These are phyloP conservation scores for Nemania bipapillata DNA, from an alignment of 2,329 filamentous ascomycete genomes.

Conservation along the genomic window DNA sequence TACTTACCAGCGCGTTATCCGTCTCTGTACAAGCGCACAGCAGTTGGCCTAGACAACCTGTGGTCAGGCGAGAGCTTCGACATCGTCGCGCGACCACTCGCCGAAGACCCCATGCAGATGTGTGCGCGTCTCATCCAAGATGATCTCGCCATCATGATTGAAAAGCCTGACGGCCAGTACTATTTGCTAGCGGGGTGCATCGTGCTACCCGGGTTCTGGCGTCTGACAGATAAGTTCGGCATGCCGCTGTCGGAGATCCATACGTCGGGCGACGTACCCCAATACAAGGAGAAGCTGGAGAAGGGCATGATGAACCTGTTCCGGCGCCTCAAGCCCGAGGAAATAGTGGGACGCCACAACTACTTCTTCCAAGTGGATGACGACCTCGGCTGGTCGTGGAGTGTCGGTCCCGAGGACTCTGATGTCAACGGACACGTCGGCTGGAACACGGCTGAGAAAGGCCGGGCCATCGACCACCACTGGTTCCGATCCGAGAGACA, in stretches of 20 bases:
- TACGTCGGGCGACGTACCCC: constrained; percentile 74
- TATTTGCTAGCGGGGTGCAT: constrained; percentile 81
- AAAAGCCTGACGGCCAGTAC: constrained; percentile 79
- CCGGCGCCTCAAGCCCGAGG: constrained; percentile 73
- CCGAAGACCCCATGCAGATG: constrained; percentile 82
- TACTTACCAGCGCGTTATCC: constrained; percentile 83
- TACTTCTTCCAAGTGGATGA: constrained; percentile 92
- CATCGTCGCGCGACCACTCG: constrained; percentile 69
- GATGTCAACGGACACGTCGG: constrained; percentile 61
- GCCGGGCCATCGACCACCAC: constrained; percentile 77
- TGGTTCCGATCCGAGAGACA: constrained; percentile 82
- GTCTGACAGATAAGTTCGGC: constrained; percentile 80
- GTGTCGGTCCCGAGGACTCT: constrained; percentile 78
- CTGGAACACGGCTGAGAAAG: constrained; percentile 81
- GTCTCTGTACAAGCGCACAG: constrained; percentile 71
- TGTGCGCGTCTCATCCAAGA: constrained; percentile 80
- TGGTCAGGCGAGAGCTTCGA: constrained; percentile 78
- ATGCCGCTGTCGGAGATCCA: constrained; percentile 85
- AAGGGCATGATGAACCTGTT: constrained; percentile 69
- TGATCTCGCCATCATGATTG: constrained; percentile 85
- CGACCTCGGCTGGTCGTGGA: constrained; percentile 76
- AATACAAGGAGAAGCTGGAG: constrained; percentile 52
- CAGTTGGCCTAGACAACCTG: constrained; percentile 74
- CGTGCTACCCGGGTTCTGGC: constrained; percentile 84
- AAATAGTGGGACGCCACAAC: constrained; percentile 74